Conservation (phyloP, 2,329 filamentous ascomycete genomes). For the Aspergillus sp. region DNA sequence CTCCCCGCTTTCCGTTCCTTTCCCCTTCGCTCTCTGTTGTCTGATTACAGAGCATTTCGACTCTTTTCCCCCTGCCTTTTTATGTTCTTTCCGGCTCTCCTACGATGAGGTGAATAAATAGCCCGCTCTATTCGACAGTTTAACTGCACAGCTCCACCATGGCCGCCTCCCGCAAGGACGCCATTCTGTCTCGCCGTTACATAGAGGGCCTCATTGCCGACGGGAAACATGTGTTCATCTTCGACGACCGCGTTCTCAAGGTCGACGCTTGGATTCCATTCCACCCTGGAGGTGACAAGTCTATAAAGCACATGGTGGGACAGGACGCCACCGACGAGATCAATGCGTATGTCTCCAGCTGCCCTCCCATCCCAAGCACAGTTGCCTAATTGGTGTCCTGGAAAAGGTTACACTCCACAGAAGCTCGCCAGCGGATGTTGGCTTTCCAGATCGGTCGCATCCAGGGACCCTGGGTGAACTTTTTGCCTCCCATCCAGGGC, state of each 20-base stretch:
- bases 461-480: constrained; percentile 81
- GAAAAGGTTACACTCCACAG: constrained; percentile 73
- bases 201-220: constrained; percentile 82
- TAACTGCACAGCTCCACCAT: constrained; percentile 2
- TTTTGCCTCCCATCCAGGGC: constrained; percentile 87
- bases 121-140: not conserved
- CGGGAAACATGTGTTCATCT: constrained; percentile 75
- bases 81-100: not conserved
- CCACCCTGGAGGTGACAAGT: constrained; percentile 88
- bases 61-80: not conserved
- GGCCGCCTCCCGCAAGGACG: constrained; percentile 42
- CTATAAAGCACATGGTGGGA: constrained; percentile 90
- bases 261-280: constrained; percentile 85
- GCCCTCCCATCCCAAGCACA: constrained; percentile 9
- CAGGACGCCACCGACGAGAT: constrained; percentile 94
- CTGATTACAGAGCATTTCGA: not conserved
- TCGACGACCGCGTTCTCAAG: constrained; percentile 79
- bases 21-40: not conserved
- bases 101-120: not conserved
- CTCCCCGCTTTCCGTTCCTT: not conserved
- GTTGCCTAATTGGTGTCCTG: constrained; percentile 15
- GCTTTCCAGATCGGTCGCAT: constrained; percentile 81
- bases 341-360: constrained; percentile 65
- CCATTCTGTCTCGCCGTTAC: constrained; percentile 59
- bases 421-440: constrained; percentile 74